Evolutionary conservation across 352 stramenopile genomes (phyloP).

Genomic region (Pythium brassicae): DNA sequence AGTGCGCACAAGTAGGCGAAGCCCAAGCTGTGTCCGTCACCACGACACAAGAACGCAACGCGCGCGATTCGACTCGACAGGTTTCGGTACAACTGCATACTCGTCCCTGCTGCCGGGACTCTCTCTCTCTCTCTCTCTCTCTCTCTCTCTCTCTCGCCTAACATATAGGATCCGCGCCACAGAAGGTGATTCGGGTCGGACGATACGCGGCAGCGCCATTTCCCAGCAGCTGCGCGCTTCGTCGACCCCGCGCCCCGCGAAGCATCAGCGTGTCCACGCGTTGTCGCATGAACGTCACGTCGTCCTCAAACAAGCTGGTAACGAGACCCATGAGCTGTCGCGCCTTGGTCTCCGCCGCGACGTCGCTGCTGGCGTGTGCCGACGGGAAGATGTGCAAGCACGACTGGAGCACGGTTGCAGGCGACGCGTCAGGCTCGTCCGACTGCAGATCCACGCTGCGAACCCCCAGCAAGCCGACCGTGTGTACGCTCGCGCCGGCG

Average conservation of each 20-base stretch:
- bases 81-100: no score
- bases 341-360: not conserved
- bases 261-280: constrained; percentile 1
- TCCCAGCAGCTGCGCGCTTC: not conserved
- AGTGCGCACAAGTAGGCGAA: no score
- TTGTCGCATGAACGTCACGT: constrained; percentile 4
- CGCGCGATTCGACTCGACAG: no score
- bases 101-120: no score
- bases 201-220: not conserved
- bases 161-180: not conserved
- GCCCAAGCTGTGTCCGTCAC: no score
- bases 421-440: not conserved
- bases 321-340: constrained; percentile 1
- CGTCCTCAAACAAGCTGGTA: constrained; percentile 4
- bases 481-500: constrained; percentile 19
- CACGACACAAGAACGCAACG: no score
- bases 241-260: not conserved
- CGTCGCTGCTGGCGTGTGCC: not conserved
- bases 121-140: no score
- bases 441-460: not conserved
- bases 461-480: constrained; percentile 21
- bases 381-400: constrained; percentile 3
- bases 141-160: no score
- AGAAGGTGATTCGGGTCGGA: not conserved
- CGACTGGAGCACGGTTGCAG: not conserved